Evolutionary conservation across 2,329 filamentous ascomycete species (phyloP), one percentile per base, ranked within the genome.

Genomic region (Cercospora janseana): DNA sequence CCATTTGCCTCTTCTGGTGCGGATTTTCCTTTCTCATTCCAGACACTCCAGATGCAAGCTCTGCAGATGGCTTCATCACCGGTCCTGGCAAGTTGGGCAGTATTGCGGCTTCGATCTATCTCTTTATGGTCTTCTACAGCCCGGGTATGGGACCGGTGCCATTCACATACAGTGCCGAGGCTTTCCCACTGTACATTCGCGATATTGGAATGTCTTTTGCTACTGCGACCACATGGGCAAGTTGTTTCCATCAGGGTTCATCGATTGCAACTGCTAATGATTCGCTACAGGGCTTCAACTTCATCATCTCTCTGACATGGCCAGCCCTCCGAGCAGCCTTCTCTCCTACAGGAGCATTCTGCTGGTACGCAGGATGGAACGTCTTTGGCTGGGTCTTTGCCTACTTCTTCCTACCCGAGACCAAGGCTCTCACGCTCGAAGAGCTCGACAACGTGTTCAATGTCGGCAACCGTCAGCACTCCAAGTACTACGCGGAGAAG

Each of bases 371-470:
- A 0, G 73, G 66, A 1, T 79, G 76, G 76, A 61, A 60, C 38
- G 13, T 61, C 3, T 58, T 62, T 43, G 58, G 57, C 24, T 60
- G 51, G 52, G 48, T 60, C 12, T 60, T 57, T 46, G 55, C 49
- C 26, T 63, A 62, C 46, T 60, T 60, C 42, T 34, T 57, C 9
- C 45, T 60, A 3, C 57, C 60, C 0, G 77, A 80, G 62, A 80
- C 77, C 0, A 79, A 79, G 61, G 64, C 74, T 6, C 58, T 77
- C 18, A 76, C 73, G 0, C 68, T 79, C 0, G 76, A 80, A 56
- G 77, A 81, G 60, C 75, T 81, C 78, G 84, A 87, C 58, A 73
- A 83, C 13, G 75, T 87, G 31, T 63, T 63, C 46, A 60, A 50
- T 46, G 56, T 63, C 13, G 57, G 60, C 20, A 62, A 61, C 35